These are phyloP conservation scores for Rosa hybrid DNA, from an alignment of 331 rosid species.

Conservation along the genomic window DNA sequence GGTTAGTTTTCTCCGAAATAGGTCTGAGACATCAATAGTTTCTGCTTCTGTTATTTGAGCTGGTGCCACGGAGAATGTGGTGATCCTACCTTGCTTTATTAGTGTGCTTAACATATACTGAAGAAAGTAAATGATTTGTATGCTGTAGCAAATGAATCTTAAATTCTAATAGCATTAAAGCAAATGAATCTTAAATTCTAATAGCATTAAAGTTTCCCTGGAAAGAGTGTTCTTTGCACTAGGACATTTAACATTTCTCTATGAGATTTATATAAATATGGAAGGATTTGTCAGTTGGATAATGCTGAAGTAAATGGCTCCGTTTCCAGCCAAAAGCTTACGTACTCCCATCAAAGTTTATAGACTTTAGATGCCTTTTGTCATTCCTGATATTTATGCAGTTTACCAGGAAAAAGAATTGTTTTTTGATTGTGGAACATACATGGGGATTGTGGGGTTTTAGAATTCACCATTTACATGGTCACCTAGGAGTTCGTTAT, in stretches of 20 bases:
- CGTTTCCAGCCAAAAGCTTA: background rate
- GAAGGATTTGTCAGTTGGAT: background rate
- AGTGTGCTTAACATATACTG: background rate
- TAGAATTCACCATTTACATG: background rate
- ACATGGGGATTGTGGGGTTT: background rate
- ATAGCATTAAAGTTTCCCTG: background rate
- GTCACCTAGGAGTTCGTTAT: background rate
- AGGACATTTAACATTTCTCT: background rate
- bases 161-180: background rate
- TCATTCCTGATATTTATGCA: background rate
- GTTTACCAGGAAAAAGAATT: background rate
- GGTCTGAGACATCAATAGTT: conserved; percentile 1
- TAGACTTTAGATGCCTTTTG: background rate
- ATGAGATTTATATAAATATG: background rate
- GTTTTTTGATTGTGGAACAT: background rate
- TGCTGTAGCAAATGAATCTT: background rate
- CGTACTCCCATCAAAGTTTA: background rate
- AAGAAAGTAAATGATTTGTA: background rate
- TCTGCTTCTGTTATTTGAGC: conserved; percentile 18
- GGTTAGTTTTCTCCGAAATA: conserved; percentile 47
- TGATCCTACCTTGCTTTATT: conserved; percentile 8
- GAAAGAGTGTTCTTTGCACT: background rate
- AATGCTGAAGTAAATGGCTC: background rate
- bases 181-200: background rate
- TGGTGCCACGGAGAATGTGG: conserved; percentile 13